Conservation (phyloP, 2,329 filamentous ascomycete genomes). For the Exophiala dermatitidis region DNA sequence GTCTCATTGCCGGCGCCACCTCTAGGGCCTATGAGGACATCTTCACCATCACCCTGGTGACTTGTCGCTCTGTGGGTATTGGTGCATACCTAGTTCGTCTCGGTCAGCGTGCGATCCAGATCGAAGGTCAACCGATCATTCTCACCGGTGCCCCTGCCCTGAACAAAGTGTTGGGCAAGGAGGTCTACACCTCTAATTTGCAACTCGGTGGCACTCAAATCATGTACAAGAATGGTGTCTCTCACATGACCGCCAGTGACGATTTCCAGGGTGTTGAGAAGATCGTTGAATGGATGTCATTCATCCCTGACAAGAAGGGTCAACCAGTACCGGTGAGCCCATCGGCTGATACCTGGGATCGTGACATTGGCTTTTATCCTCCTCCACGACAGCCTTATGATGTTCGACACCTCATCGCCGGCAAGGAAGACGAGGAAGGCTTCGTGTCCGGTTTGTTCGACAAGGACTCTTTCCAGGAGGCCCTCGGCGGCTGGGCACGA, state of each 20-base stretch:
- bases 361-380: conserved; percentile 75
- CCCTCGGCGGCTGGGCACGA: conserved; percentile 91
- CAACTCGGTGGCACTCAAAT: conserved; percentile 99
- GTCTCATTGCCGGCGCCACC: conserved; percentile 95
- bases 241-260: conserved; percentile 95
- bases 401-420: conserved; percentile 85
- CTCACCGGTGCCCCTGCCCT: conserved; percentile 93
- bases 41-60: conserved; percentile 95
- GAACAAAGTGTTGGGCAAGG: conserved; percentile 95
- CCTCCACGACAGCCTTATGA: conserved; percentile 81
- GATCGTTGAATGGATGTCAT: conserved; percentile 98
- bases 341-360: conserved; percentile 80
- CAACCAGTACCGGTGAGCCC: conserved; percentile 88
- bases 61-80: conserved; percentile 97
- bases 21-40: conserved; percentile 97
- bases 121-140: conserved; percentile 98
- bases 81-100: conserved; percentile 98
- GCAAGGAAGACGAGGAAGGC: conserved; percentile 75
- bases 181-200: conserved; percentile 97
- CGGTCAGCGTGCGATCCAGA: conserved; percentile 95
- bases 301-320: conserved; percentile 90
- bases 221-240: conserved; percentile 99
- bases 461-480: conserved; percentile 92
- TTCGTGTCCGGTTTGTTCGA: conserved; percentile 93
- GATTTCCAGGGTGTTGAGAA: conserved; percentile 97